Evolutionary conservation across 2,329 filamentous ascomycete genomes (phyloP), one percentile per base, ranked within the genome.

Genomic region (Leptographium procerum): DNA sequence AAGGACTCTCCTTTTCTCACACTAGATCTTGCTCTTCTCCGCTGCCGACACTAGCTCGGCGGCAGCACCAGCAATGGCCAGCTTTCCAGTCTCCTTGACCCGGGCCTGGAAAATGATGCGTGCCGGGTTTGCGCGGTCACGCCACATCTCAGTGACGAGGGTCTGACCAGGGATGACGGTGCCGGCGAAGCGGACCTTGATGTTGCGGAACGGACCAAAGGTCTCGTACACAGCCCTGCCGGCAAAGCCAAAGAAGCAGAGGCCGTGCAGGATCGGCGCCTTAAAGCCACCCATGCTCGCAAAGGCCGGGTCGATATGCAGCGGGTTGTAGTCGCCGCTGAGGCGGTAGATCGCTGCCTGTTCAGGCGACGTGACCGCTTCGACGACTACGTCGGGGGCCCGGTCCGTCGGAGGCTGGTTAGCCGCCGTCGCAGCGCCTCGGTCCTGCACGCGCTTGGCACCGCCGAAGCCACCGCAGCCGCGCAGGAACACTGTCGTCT

Each of bases 261-360:
- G 83, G n/a, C 94, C 94, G 77, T 99, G 94, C 57, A 99, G 79
- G 70, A 99, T 99, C 14, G 94, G 94, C 31, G 78, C 83, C 75
- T 94, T 88, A 84, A 99, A 99, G 60, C 94, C 94, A 60, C 92
- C 94, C 66, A 95, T 86, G 77, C 94, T 94, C 75, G 89, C 89
- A 73, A 99, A 97, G 55, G 84, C 82, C 1, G 94, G 94, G 72
- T 99, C 94, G 62, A 99, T 87, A 76, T 99, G 94, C 1, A 99
- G 84, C 16, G 94, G 94, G 78, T 99, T 97, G 69, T 92, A 87
- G 74, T 99, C 94, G 55, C 94, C 94, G 66, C 88, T 94, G 57
- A 99, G 78, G 45, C 94, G 85, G 80, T 99, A 99, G 58, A 99
- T 74, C 11, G 89, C 91, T 9, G 94, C 94, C 76, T 97, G 92